phyloP scores from a whole-genome alignment of 2,329 filamentous ascomycete genomes.

The Annulohypoxylon truncatum region DNA sequence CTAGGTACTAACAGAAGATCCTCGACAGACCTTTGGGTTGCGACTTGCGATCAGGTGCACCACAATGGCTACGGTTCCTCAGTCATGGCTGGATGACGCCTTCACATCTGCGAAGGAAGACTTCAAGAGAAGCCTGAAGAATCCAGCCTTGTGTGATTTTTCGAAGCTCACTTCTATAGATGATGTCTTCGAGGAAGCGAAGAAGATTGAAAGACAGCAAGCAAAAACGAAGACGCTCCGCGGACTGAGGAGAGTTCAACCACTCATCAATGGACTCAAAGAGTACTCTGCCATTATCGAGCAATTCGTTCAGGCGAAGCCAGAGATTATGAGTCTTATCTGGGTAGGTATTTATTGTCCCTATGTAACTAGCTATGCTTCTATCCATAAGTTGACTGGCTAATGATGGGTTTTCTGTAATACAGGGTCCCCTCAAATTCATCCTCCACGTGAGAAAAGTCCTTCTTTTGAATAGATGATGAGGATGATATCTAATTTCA shows the following conservation, averaged over 20 bases:
- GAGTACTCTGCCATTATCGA: conserved; percentile 23
- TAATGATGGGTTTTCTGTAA: not conserved
- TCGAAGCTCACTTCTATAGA: conserved; percentile 22
- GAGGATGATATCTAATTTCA: not conserved
- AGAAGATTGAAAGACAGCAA: conserved; percentile 16
- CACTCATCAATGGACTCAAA: conserved; percentile 24
- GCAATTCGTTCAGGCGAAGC: conserved; percentile 20
- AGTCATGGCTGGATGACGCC: conserved; percentile 27
- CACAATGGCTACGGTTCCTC: conserved; percentile 4
- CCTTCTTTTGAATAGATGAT: not conserved
- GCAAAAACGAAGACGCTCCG: conserved; percentile 28
- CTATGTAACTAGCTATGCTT: not conserved
- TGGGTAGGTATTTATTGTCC: conserved; percentile 26
- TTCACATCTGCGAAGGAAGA: conserved; percentile 30
- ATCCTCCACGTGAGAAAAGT: conserved; percentile 22
- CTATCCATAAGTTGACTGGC: not conserved
- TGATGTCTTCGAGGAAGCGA: conserved; percentile 23
- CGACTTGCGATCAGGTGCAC: not conserved
- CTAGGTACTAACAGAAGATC: too few species aligned
- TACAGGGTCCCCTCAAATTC: conserved; percentile 26
- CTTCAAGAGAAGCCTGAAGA: conserved; percentile 26
- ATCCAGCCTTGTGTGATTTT: conserved; percentile 27
- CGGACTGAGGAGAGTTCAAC: conserved; percentile 20
- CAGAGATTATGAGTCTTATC: conserved; percentile 26
- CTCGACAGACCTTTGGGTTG: not conserved